Percentiles rank a stretch among this genome's conserved stretches.
Conservation (phyloP, 306 rosid genomes). For the Pueraria montana region DNA sequence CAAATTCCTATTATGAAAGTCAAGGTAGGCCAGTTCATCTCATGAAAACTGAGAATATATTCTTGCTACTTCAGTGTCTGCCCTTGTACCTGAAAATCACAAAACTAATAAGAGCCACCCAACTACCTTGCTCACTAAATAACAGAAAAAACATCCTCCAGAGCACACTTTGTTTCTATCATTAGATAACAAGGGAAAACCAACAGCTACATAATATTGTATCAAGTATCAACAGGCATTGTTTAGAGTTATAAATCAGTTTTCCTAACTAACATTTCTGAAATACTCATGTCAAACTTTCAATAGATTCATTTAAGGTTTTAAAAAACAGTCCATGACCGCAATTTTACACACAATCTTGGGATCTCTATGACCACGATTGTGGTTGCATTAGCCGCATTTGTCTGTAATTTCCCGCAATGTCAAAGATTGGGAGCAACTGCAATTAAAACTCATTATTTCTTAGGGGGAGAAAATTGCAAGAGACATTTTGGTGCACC, state of each 20-base stretch:
- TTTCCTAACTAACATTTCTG: slow-evolving; percentile 12
- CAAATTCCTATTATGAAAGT: slow-evolving; percentile 74
- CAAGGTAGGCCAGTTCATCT: slow-evolving; percentile 44
- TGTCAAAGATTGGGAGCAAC: neutral
- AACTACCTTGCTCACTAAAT: neutral
- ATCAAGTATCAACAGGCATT: slow-evolving; percentile 21
- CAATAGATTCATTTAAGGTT: neutral
- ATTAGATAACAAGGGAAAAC: slow-evolving; percentile 3
- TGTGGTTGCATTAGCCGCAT: neutral
- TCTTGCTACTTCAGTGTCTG: slow-evolving; percentile 29
- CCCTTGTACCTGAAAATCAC: slow-evolving; percentile 52
- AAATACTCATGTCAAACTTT: neutral
- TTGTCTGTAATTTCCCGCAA: neutral
- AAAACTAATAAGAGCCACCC: slow-evolving; percentile 6
- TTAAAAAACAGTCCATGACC: neutral
- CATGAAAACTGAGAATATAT: slow-evolving; percentile 36
- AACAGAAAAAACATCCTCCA: neutral
- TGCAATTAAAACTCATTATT: neutral
- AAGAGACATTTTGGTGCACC: neutral
- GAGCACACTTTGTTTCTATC: neutral
- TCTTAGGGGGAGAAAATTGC: neutral
- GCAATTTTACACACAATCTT: neutral
- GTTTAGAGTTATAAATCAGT: neutral
- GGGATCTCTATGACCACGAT: neutral
- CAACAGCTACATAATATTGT: slow-evolving; percentile 4